Percentiles rank a stretch among this genome's conserved stretches.
These are phyloP conservation scores for Eremochloa ophiuroides DNA, from an alignment of 176 grass and related monocot genomes.

Conservation along the genomic window DNA sequence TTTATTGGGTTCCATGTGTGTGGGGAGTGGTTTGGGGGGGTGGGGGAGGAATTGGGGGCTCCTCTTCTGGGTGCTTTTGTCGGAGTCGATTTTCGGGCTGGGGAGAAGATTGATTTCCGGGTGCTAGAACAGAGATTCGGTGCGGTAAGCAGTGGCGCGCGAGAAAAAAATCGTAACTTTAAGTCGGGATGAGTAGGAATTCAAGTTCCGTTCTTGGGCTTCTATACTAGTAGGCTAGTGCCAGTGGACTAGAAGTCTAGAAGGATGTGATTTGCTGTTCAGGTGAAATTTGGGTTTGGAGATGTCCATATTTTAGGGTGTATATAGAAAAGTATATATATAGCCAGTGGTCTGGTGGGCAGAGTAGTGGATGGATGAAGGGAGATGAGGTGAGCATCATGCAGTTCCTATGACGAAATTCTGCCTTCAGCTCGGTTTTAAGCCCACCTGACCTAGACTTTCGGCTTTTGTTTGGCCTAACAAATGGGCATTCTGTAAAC, in stretches of 20 bases:
- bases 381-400: too few relatives aligned
- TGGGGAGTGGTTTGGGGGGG: background rate
- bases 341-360: background rate
- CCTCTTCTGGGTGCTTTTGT: background rate
- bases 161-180: background rate
- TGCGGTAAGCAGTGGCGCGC: background rate
- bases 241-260: background rate
- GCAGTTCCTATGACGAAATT: too few relatives aligned
- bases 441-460: background rate
- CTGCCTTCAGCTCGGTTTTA: background rate
- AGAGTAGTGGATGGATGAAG: background rate
- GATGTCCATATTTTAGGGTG: background rate
- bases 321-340: background rate
- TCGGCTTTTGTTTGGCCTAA: background rate
- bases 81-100: background rate
- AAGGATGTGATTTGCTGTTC: background rate
- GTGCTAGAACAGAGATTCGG: background rate
- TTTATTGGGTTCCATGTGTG: background rate
- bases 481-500: background rate
- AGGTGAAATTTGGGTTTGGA: background rate
- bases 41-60: background rate
- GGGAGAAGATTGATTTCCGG: background rate
- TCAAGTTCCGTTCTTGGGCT: background rate
- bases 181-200: background rate
- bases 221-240: background rate